Percentiles rank a stretch among this genome's conserved stretches.
These are phyloP conservation scores for Escovopsis sp. DNA, from an alignment of 2,329 filamentous ascomycete species.

Conservation along the genomic window DNA sequence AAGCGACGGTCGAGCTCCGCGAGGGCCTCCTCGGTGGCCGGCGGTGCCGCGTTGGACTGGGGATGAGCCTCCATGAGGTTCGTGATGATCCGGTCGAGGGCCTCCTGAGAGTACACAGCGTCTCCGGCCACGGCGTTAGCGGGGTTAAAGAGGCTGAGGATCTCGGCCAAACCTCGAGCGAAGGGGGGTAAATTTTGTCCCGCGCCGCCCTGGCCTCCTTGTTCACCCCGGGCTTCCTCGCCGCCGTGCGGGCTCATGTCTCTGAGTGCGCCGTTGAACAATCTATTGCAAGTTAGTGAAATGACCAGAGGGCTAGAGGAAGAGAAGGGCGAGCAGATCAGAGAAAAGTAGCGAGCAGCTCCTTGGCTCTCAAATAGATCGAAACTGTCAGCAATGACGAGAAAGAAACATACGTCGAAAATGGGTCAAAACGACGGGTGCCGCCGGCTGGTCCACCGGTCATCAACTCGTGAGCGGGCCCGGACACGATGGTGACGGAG, in stretches of 20 bases:
- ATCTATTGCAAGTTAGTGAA: slow-evolving; percentile 24
- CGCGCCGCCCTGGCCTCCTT: slow-evolving; percentile 11
- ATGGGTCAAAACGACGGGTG: slow-evolving; percentile 21
- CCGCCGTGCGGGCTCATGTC: slow-evolving; percentile 15
- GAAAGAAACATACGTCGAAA: slow-evolving; percentile 28
- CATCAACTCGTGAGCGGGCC: slow-evolving; percentile 13
- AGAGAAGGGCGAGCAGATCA: too few relatives aligned
- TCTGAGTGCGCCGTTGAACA: slow-evolving; percentile 31
- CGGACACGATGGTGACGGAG: slow-evolving; percentile 33
- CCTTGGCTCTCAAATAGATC: too few relatives aligned
- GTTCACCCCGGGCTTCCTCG: slow-evolving; percentile 8
- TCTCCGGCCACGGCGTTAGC: slow-evolving; percentile 50
- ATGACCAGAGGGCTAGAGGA: too few relatives aligned
- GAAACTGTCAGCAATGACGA: too few relatives aligned
- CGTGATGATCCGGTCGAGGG: slow-evolving; percentile 74
- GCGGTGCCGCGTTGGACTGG: slow-evolving; percentile 62
- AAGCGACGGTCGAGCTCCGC: slow-evolving; percentile 54
- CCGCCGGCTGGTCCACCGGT: slow-evolving; percentile 3
- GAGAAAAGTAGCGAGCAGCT: too few relatives aligned
- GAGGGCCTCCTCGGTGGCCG: slow-evolving; percentile 64
- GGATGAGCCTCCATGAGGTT: slow-evolving; percentile 75
- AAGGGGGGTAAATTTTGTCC: slow-evolving; percentile 11
- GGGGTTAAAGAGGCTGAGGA: slow-evolving; percentile 39
- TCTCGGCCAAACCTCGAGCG: slow-evolving; percentile 29
- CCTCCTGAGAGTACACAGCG: slow-evolving; percentile 81